Conservation (phyloP, 2,329 filamentous ascomycete species). For the Pseudocercospora vitis region DNA sequence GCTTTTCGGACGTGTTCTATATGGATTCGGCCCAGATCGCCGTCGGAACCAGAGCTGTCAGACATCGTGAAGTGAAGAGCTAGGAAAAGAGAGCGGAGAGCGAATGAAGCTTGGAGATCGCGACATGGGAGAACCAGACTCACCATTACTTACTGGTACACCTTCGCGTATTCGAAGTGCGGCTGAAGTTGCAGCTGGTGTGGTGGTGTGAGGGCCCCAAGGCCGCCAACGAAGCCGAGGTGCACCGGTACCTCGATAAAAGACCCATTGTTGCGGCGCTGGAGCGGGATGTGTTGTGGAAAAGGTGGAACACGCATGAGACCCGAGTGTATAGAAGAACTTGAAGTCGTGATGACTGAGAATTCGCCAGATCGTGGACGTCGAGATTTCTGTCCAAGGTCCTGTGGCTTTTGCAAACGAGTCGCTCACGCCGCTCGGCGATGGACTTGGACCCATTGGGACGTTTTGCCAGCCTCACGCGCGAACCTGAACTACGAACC, state of each 20-base stretch:
- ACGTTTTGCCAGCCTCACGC: too few relatives aligned
- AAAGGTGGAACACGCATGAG: too few relatives aligned
- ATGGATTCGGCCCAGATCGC: neutral
- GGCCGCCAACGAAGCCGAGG: neutral
- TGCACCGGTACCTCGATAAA: neutral
- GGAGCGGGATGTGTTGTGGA: too few relatives aligned
- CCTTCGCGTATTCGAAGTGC: neutral
- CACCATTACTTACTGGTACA: neutral
- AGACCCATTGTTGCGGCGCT: too few relatives aligned
- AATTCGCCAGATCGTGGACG: too few relatives aligned
- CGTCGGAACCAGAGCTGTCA: neutral
- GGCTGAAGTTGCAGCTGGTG: neutral
- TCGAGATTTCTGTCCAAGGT: too few relatives aligned
- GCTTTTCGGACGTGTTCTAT: neutral
- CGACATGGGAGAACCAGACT: neutral
- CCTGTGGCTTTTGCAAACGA: too few relatives aligned
- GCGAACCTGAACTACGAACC: too few relatives aligned
- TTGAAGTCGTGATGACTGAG: too few relatives aligned
- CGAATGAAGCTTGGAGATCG: neutral
- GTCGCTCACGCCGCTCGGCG: too few relatives aligned
- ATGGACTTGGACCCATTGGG: too few relatives aligned
- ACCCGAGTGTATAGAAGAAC: too few relatives aligned
- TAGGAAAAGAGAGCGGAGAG: neutral
- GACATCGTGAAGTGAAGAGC: neutral
- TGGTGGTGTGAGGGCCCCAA: neutral